Percentiles rank a stretch among this genome's conserved stretches.
Conservation (phyloP, 352 stramenopile species). For the Phytophthora sansomeana region DNA sequence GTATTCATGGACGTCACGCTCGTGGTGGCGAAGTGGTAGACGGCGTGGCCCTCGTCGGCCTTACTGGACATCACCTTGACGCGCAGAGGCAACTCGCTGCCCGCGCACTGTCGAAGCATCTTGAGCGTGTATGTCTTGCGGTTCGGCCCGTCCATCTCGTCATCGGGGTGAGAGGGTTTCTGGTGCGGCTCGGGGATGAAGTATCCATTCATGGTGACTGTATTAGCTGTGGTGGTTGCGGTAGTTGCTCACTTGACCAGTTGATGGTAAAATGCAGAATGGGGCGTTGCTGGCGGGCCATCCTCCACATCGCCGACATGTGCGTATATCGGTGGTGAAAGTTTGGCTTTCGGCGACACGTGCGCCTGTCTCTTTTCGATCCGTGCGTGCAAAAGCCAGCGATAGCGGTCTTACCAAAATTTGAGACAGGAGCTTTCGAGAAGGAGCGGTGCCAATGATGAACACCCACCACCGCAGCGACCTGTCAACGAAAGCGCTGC, state of each 20-base stretch:
- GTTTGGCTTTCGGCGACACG: no score
- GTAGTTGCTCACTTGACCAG: conserved; percentile 14
- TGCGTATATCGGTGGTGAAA: no score
- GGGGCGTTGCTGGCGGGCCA: no score
- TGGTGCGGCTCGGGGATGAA: conserved; percentile 30
- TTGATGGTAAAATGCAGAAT: conserved; percentile 41
- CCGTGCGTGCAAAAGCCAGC: no score
- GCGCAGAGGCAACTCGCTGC: conserved; percentile 56
- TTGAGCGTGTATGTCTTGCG: conserved; percentile 59
- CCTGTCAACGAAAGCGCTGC: no score
- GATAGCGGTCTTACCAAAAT: no score
- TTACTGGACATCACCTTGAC: conserved; percentile 54
- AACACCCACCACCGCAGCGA: no score
- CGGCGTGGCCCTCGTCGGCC: conserved; percentile 58
- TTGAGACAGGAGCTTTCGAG: no score
- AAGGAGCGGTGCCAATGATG: no score
- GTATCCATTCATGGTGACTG: conserved; percentile 39
- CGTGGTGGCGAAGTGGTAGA: conserved; percentile 61
- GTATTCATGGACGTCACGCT: conserved; percentile 58
- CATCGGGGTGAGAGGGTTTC: conserved; percentile 14
- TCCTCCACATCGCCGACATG: no score
- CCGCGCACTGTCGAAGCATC: conserved; percentile 48
- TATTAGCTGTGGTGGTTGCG: no score
- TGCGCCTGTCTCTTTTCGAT: no score
- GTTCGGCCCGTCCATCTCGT: conserved; percentile 29